These are phyloP conservation scores for Xerocomus nothofagi DNA, from an alignment of 1,284 basidiomycete genomes.

Conservation along the genomic window DNA sequence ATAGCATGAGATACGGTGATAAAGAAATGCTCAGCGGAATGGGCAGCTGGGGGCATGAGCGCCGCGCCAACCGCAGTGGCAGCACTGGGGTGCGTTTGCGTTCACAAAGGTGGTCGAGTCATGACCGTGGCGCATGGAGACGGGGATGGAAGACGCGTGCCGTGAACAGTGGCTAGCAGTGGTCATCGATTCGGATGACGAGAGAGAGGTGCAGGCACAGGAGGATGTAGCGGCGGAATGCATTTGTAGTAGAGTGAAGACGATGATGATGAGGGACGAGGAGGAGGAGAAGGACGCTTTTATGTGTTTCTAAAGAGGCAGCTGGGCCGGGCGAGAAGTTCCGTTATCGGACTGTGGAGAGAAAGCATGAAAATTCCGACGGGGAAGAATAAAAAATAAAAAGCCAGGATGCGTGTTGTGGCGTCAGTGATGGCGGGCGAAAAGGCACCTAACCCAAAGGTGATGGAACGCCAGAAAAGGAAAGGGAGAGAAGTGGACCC, in stretches of 20 bases:
- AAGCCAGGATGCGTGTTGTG: constrained; percentile 38
- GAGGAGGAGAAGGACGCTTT: constrained; percentile 21
- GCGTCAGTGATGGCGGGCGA: constrained; percentile 38
- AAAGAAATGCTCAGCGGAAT: constrained; percentile 42
- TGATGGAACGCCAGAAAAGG: constrained; percentile 25
- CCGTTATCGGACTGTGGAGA: constrained; percentile 39
- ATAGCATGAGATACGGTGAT: constrained; percentile 21
- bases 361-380: constrained; percentile 38
- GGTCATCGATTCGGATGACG: constrained; percentile 4
- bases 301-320: constrained; percentile 33
- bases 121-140: constrained; percentile 20
- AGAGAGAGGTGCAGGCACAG: constrained; percentile 12
- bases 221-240: constrained; percentile 22
- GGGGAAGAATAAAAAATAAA: constrained; percentile 25
- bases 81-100: constrained; percentile 65
- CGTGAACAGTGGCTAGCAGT: constrained; percentile 13
- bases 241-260: constrained; percentile 19
- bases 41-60: constrained; percentile 66
- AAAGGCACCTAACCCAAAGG: constrained; percentile 32
- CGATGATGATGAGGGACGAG: background rate
- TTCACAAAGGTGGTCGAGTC: constrained; percentile 26
- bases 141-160: constrained; percentile 18
- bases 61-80: constrained; percentile 73
- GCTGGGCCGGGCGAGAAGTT: constrained; percentile 32
- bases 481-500: constrained; percentile 22